Percentiles rank a stretch among this genome's conserved stretches.
Evolutionary conservation across 2,329 filamentous ascomycete genomes (phyloP).

Genomic region (Didymella sp.): DNA sequence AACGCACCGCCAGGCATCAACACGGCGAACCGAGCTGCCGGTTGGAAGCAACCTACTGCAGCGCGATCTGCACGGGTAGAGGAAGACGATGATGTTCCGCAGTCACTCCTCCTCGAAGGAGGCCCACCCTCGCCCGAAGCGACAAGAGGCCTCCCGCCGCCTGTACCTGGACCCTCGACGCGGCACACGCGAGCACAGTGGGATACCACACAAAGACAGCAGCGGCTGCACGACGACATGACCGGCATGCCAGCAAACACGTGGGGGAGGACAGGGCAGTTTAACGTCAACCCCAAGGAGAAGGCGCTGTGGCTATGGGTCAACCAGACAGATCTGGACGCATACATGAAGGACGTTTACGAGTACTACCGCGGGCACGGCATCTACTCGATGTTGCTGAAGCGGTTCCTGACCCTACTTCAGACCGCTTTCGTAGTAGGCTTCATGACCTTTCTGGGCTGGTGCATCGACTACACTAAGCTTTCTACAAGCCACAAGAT

Average conservation of each 20-base stretch:
- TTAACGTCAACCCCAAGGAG: slow-evolving; percentile 66
- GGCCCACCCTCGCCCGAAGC: slow-evolving; percentile 39
- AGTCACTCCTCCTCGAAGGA: slow-evolving; percentile 67
- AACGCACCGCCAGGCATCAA: slow-evolving; percentile 36
- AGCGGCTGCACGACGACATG: slow-evolving; percentile 51
- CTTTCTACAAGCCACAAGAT: slow-evolving; percentile 70
- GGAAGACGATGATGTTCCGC: slow-evolving; percentile 64
- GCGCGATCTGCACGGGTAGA: slow-evolving; percentile 45
- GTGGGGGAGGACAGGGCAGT: slow-evolving; percentile 36
- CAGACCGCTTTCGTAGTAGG: slow-evolving; percentile 83
- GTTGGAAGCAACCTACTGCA: slow-evolving; percentile 47
- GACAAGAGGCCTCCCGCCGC: slow-evolving; percentile 48
- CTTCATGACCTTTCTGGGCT: slow-evolving; percentile 82
- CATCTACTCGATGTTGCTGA: slow-evolving; percentile 82
- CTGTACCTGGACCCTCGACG: slow-evolving; percentile 54
- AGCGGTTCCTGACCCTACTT: slow-evolving; percentile 74
- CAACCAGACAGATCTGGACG: slow-evolving; percentile 87
- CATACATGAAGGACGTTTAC: slow-evolving; percentile 85
- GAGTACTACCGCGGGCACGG: slow-evolving; percentile 84
- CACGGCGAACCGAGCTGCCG: slow-evolving; percentile 40
- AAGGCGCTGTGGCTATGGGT: slow-evolving; percentile 92
- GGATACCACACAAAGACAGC: slow-evolving; percentile 57
- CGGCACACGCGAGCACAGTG: slow-evolving; percentile 57
- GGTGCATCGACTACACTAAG: slow-evolving; percentile 82
- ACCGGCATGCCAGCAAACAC: slow-evolving; percentile 23